Base-by-base conservation (phyloP, 2,329 filamentous ascomycete genomes). In the Alternaria sp. region DNA sequence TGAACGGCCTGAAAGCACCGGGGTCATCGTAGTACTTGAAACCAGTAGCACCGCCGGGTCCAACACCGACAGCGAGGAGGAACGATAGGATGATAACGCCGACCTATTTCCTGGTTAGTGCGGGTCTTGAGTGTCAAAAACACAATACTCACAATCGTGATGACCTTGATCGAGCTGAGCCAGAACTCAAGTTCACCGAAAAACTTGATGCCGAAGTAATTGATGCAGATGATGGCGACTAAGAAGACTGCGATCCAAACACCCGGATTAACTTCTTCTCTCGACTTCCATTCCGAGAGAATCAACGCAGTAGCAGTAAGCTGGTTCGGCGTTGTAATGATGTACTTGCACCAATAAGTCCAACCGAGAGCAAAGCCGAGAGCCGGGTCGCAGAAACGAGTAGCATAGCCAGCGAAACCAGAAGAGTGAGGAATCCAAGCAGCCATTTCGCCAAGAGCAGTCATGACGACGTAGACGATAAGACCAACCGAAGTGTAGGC, bases 261-360 rank as follows among this genome's bases (percentile, higher is more conserved):
- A 50, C 90, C 91, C 0, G 91, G 88, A 70, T 94, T 93, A 55
- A 94, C 82, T 42, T 78, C 80, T 0, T 90, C 84, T 28, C 85
- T 79, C 1, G 82, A 75, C 10, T 91, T 79, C 92, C 92, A 96
- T 70, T 88, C 93, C 66, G 90, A 86, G 57, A 96, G 90, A 56
- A 94, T 90, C 36, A 96, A 78, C 5, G 90, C 86, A n/a, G 85
- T 86, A 28, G 92, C 92, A 0, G 91, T 95, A 37, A 96, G 81
- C 74, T 96, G 91, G 72, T 95, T 95, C 1, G 92, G 91, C 1
- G 90, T 93, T 49, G 91, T 85, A 70, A 96, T 93, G 74, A 95
- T 91, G 76, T 95, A 95, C 74, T 86, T 93, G 79, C 69, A 76
- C 85, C 86, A 91, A 66, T 80, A 81, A 3, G 73, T 75, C 76